A percentile compares a stretch with the other conserved stretches of the same genome.
Conservation (phyloP, 2,329 filamentous ascomycete genomes). For the Cladosporium sp. region DNA sequence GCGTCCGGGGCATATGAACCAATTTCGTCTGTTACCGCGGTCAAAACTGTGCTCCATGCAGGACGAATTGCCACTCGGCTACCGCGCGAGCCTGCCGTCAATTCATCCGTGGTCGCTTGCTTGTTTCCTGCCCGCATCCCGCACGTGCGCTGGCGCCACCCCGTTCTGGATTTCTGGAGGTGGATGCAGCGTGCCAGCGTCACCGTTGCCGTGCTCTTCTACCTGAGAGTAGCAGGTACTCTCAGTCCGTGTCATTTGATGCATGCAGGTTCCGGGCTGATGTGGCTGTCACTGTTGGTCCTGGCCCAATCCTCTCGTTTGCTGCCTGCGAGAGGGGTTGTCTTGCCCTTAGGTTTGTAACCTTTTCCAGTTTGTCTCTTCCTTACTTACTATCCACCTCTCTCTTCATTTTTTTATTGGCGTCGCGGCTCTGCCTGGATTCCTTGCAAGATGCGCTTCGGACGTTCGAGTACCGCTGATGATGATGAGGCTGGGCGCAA, state of each 20-base stretch:
- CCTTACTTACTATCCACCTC: not conserved
- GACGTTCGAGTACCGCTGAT: conserved; percentile 4
- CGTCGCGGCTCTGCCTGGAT: not conserved
- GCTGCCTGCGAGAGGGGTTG: conserved; percentile 10
- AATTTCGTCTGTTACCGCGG: conserved; percentile 16
- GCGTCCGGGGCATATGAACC: conserved; percentile 12
- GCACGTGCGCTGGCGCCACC: conserved; percentile 1
- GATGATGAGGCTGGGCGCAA: conserved; percentile 4
- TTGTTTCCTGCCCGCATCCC: not conserved
- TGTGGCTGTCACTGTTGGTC: conserved; percentile 3
- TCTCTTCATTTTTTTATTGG: not conserved
- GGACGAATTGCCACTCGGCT: not conserved
- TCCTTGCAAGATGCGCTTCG: conserved; percentile 10
- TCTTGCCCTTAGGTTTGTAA: conserved; percentile 1
- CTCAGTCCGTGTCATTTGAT: conserved; percentile 16
- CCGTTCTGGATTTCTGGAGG: conserved; percentile 7
- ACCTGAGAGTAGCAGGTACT: conserved; percentile 7
- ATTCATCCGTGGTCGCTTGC: not conserved
- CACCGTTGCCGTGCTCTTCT: conserved; percentile 13
- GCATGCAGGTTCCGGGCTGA: conserved; percentile 15
- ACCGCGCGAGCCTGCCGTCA: not conserved
- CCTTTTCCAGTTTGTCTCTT: not conserved
- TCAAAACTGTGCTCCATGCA: conserved; percentile 5
- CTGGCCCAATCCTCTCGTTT: conserved; percentile 11
- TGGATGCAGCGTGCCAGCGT: not conserved